Base-by-base conservation (phyloP, 2,329 filamentous ascomycete genomes). In the Alternaria hordeiaustralica region DNA sequence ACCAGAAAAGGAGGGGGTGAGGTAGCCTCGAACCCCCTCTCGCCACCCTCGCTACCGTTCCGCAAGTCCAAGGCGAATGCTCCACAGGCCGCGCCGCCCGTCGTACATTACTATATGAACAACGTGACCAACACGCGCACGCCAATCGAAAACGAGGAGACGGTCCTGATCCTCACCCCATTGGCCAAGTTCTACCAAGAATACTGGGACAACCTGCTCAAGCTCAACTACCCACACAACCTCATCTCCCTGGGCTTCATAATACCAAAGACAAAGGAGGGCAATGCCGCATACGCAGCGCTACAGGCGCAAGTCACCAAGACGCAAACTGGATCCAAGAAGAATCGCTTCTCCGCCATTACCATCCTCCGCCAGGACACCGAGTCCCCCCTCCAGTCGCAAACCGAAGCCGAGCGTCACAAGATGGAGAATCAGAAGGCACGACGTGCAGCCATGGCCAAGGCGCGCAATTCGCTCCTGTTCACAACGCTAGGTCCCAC, bases 171-270 rank as follows among this genome's bases (percentile, higher is more conserved):
- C 76, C 87, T 99, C 64, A 97, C 96, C 1, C 96, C 96, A 10
- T 90, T 99, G 82, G 92, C 93, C 30, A 89, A 92, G 66, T 99
- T 98, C 85, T 98, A 97, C 81, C 90, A 92, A 73, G 90, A 87
- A 71, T 99, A 98, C 84, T 99, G 96, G 95, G 91, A 96, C 79
- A 99, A 98, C 75, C 85, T 99, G 26, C 80, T 94, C 70, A 88
- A 88, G 77, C 87, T 99, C 60, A 87, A 83, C 74, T 99, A 98
- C 79, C 96, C 96, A 4, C 96, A 97, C 82, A 92, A 97, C 63
- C 88, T 98, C 67, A 96, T 99, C 76, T 96, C 93, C 1, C 86
- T 99, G 26, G 96, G 93, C 43, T 99, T 98, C 83, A 98, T 99
- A 77, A 90, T 97, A 26, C 96, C 96, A 56, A 97, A 96, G 83